Conservation (phyloP, 768 basidiomycete genomes). For the Suillus subluteus region DNA sequence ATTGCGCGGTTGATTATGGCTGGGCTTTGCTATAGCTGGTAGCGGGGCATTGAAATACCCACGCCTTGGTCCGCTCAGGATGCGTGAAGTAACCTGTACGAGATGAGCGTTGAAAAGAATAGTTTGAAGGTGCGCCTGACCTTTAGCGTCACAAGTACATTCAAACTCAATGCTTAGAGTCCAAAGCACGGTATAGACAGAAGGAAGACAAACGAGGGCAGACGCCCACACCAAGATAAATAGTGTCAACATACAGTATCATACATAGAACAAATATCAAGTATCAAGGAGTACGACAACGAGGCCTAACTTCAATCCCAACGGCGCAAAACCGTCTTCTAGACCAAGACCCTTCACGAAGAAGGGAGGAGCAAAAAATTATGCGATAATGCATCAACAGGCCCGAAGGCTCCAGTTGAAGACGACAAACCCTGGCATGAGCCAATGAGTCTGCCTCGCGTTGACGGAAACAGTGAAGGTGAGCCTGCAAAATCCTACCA, state of each 20-base stretch:
- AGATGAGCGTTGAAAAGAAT: too few species aligned
- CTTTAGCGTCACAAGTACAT: too few species aligned
- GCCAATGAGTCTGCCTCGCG: background rate
- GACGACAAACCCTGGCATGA: background rate
- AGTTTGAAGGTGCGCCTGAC: too few species aligned
- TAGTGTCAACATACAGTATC: background rate
- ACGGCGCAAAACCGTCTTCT: background rate
- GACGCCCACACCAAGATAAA: background rate
- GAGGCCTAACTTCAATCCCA: background rate
- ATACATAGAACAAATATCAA: background rate
- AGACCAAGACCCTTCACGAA: constrained; percentile 33
- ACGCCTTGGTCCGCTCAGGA: too few species aligned
- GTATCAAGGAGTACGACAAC: background rate
- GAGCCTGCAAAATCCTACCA: background rate
- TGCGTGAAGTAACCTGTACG: too few species aligned
- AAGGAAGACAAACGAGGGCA: too few species aligned
- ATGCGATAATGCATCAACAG: constrained; percentile 23
- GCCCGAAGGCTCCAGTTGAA: constrained; percentile 7
- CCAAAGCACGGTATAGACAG: too few species aligned
- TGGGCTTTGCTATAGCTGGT: too few species aligned
- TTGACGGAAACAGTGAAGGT: background rate
- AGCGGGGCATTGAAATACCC: too few species aligned
- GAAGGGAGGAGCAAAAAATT: constrained; percentile 41
- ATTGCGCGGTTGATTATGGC: too few species aligned
- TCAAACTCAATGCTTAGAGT: too few species aligned